These are phyloP conservation scores for Recurvomyces mirabilis DNA, from an alignment of 495 filamentous ascomycete species.

Conservation along the genomic window DNA sequence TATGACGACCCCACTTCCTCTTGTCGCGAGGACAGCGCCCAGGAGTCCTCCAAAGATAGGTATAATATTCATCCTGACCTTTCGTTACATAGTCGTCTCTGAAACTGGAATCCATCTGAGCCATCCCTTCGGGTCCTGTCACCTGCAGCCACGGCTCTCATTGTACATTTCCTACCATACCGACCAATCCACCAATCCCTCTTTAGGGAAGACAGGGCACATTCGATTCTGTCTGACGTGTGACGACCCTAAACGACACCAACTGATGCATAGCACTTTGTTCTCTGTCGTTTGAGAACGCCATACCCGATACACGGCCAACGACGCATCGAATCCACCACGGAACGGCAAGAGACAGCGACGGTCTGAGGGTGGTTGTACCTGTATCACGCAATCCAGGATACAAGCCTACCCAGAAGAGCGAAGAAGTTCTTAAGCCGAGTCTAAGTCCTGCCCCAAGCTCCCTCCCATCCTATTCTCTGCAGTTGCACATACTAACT, in stretches of 20 bases:
- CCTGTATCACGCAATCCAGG: no score
- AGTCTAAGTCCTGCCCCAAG: slow-evolving; percentile 9
- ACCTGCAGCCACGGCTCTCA: slow-evolving; percentile 8
- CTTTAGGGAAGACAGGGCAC: slow-evolving; percentile 1
- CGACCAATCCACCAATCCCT: neutral
- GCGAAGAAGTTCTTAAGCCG: no score
- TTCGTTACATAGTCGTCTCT: slow-evolving; percentile 4
- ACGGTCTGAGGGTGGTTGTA: no score
- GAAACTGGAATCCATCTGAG: slow-evolving; percentile 2
- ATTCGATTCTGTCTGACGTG: slow-evolving; percentile 2
- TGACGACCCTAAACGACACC: slow-evolving; percentile 9
- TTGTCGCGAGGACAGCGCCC: neutral
- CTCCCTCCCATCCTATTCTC: neutral
- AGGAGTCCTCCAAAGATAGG: neutral
- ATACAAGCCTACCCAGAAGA: no score
- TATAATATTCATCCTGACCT: neutral
- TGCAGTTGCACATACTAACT: slow-evolving; percentile 15
- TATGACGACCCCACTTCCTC: neutral
- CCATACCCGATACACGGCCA: slow-evolving; percentile 2
- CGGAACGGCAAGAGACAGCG: no score
- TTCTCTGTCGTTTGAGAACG: neutral
- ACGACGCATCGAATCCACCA: slow-evolving; percentile 3
- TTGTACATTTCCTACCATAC: slow-evolving; percentile 8
- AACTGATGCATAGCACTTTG: slow-evolving; percentile 5
- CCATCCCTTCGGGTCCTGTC: neutral